phyloP scores from a whole-genome alignment of 2,329 filamentous ascomycete species.

The Fusarium irregulare region DNA sequence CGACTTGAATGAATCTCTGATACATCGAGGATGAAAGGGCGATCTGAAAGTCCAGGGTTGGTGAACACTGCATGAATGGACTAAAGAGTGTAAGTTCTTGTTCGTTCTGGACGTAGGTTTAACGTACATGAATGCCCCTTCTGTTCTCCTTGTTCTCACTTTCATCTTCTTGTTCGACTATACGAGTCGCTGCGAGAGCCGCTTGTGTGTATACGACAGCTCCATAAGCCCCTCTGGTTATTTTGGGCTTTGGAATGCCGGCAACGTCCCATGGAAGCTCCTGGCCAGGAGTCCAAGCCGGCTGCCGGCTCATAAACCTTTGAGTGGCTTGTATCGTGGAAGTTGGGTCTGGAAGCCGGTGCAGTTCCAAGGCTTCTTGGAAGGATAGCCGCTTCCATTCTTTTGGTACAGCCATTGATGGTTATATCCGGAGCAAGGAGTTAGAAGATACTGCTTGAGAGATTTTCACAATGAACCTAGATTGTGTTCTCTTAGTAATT shows the following conservation, averaged over 20 bases:
- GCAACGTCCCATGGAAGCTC: constrained; percentile 48
- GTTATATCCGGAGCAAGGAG: neutral
- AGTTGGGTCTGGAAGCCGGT: constrained; percentile 35
- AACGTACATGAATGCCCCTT: constrained; percentile 54
- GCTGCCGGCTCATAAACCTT: constrained; percentile 49
- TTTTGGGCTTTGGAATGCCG: constrained; percentile 23
- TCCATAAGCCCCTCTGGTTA: constrained; percentile 49
- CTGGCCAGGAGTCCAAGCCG: constrained; percentile 49
- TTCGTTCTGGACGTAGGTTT: too few species aligned
- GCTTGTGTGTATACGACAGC: constrained; percentile 54
- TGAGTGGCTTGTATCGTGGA: constrained; percentile 18
- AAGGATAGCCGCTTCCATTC: constrained; percentile 46
- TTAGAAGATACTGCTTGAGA: neutral
- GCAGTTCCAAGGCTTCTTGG: constrained; percentile 47
- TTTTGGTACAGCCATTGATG: constrained; percentile 20
- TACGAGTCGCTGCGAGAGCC: constrained; percentile 51
- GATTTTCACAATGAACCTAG: neutral
- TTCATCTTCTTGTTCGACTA: constrained; percentile 49
- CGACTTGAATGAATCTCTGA: constrained; percentile 57
- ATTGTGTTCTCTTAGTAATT: neutral
- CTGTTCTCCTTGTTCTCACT: constrained; percentile 21
- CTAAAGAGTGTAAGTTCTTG: constrained; percentile 48
- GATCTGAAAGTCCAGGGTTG: constrained; percentile 57
- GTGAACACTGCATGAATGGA: constrained; percentile 68
- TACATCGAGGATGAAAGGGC: constrained; percentile 66